Percentiles rank a stretch among this genome's conserved stretches.
phyloP scores from a whole-genome alignment of 1,284 basidiomycete genomes.

The Leucoagaricus sp. region DNA sequence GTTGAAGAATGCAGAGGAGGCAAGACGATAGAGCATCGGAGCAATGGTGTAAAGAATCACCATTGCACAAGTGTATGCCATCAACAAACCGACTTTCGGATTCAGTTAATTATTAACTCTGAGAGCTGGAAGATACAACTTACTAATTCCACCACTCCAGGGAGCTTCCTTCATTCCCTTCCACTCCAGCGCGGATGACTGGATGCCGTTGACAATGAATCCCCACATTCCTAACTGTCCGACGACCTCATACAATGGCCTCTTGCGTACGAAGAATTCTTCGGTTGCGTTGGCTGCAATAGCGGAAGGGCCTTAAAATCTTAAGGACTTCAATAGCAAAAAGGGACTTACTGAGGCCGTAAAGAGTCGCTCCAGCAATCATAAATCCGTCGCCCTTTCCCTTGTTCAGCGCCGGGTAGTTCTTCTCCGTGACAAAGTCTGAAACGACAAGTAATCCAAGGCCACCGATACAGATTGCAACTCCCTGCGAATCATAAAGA shows the following conservation, averaged over 20 bases:
- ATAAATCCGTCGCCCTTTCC: constrained; percentile 86
- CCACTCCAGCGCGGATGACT: constrained; percentile 78
- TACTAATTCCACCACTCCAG: constrained; percentile 74
- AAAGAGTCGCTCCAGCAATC: constrained; percentile 81
- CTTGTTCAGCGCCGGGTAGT: constrained; percentile 62
- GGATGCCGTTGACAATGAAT: constrained; percentile 74
- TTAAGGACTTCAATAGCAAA: background rate
- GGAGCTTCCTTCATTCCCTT: constrained; percentile 58
- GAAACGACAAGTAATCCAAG: constrained; percentile 77
- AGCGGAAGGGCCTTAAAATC: background rate
- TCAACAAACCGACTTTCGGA: constrained; percentile 75
- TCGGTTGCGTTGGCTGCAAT: constrained; percentile 78
- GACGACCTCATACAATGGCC: constrained; percentile 84
- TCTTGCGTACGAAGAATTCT: constrained; percentile 79
- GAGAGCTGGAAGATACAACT: constrained; percentile 23
- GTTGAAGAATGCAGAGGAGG: constrained; percentile 84
- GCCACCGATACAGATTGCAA: constrained; percentile 73
- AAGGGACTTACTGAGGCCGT: constrained; percentile 71
- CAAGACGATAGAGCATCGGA: constrained; percentile 80
- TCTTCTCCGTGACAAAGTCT: constrained; percentile 70
- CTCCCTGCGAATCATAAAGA: constrained; percentile 50
- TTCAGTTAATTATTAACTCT: background rate
- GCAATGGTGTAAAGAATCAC: constrained; percentile 82
- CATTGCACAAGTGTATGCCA: constrained; percentile 82
- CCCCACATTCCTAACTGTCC: constrained; percentile 87